Evolutionary conservation across 495 filamentous ascomycete species (phyloP).

Genomic region (Annulohypoxylon stygium): DNA sequence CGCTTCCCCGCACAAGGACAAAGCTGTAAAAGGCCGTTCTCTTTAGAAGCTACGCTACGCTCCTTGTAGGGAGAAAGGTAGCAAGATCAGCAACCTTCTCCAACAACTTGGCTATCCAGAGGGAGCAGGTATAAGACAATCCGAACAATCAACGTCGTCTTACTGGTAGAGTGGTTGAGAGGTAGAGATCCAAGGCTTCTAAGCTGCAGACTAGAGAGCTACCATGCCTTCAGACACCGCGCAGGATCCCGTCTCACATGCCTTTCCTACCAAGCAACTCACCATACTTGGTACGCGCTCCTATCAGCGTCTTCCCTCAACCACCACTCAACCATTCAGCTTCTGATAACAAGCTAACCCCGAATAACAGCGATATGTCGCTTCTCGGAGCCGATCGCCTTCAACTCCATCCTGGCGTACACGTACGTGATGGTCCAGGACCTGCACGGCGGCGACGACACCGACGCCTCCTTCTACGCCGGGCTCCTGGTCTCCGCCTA

Average conservation of each 20-base stretch:
- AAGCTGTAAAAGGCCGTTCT: slow-evolving; percentile 11
- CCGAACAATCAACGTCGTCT: neutral
- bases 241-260: slow-evolving; percentile 36
- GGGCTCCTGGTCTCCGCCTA: slow-evolving; percentile 92
- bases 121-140: slow-evolving; percentile 9
- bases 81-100: slow-evolving; percentile 43
- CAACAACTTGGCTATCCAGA: slow-evolving; percentile 32
- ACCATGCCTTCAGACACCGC: slow-evolving; percentile 41
- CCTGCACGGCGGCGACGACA: slow-evolving; percentile 76
- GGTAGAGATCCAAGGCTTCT: neutral
- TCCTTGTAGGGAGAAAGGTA: slow-evolving; percentile 17
- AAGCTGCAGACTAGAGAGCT: slow-evolving; percentile 7
- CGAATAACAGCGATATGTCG: slow-evolving; percentile 77
- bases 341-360: slow-evolving; percentile 9
- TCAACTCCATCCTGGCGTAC: slow-evolving; percentile 96
- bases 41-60: slow-evolving; percentile 19
- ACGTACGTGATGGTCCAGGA: slow-evolving; percentile 91
- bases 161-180: neutral
- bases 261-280: slow-evolving; percentile 53
- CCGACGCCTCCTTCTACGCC: slow-evolving; percentile 83
- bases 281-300: slow-evolving; percentile 51
- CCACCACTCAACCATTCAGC: neutral
- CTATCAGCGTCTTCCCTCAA: neutral
- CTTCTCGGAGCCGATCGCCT: slow-evolving; percentile 95
- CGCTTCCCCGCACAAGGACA: slow-evolving; percentile 39